A percentile compares a stretch with the other conserved stretches of the same genome.
These are phyloP conservation scores for Fusarium haematococcum DNA, from an alignment of 2,329 filamentous ascomycete species.

Conservation along the genomic window DNA sequence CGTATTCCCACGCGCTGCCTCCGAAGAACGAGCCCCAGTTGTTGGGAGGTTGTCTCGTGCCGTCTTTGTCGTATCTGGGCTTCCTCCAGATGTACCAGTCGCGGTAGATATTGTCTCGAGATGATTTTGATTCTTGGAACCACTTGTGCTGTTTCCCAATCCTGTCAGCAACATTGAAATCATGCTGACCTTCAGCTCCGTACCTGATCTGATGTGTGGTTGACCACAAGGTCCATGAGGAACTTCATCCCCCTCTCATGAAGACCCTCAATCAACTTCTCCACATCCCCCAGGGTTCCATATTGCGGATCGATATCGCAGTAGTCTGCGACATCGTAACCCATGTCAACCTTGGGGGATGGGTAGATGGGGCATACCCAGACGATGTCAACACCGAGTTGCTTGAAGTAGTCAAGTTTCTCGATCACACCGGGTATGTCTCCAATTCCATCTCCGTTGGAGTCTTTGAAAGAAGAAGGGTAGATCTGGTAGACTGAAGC, in stretches of 20 bases:
- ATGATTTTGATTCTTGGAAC: slow-evolving; percentile 73
- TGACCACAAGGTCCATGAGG: slow-evolving; percentile 81
- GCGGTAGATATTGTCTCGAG: slow-evolving; percentile 68
- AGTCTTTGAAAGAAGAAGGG: slow-evolving; percentile 67
- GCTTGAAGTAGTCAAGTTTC: slow-evolving; percentile 70
- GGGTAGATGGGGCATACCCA: slow-evolving; percentile 76
- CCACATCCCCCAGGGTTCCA: slow-evolving; percentile 75
- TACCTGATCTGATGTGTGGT: slow-evolving; percentile 71
- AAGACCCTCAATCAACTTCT: slow-evolving; percentile 68
- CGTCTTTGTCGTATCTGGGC: slow-evolving; percentile 61
- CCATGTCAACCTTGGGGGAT: slow-evolving; percentile 75
- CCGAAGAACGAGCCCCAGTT: slow-evolving; percentile 74
- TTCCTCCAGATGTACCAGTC: slow-evolving; percentile 71
- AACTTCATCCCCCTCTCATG: slow-evolving; percentile 74
- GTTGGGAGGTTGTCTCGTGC: slow-evolving; percentile 72
- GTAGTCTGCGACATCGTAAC: slow-evolving; percentile 78
- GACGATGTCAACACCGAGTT: slow-evolving; percentile 71
- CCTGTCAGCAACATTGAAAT: neutral
- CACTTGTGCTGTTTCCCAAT: slow-evolving; percentile 45
- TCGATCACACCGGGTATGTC: slow-evolving; percentile 71
- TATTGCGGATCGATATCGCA: slow-evolving; percentile 72
- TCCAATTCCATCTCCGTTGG: slow-evolving; percentile 70
- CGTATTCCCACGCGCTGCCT: slow-evolving; percentile 46
- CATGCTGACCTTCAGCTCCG: too few relatives aligned
- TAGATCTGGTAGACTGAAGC: slow-evolving; percentile 60